Base-by-base conservation (phyloP, 805 yeast genomes). In the Saccharomyces jurei region DNA sequence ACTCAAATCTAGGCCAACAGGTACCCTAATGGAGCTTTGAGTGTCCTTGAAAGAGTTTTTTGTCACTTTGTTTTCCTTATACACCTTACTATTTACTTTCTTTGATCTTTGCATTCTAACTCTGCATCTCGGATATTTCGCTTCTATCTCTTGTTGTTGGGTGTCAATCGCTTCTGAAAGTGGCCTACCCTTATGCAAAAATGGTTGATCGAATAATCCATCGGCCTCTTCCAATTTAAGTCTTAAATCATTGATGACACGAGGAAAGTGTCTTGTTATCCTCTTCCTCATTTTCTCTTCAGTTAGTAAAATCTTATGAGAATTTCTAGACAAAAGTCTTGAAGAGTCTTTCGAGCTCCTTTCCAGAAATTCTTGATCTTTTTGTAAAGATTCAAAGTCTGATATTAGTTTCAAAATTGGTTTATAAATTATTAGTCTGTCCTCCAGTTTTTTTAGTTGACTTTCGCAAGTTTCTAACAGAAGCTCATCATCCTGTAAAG, bases 271-370 rank as follows among this genome's bases (percentile, higher is more conserved):
- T 63, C 82, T 81, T n/a, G 80, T 71, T 6, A 91, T 75, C 52
- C 79, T 78, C 60, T 85, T 85, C 53, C 97, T 74, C 44, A 83
- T 74, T 63, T 78, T 84, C 65, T 90, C 97, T 66, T 92, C 99
- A 54, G 85, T 80, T 54, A 87, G 75, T 55, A 92, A 72, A 26
- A 91, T 84, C 56, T 83, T 84, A 58, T 92, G 91, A 1, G 90
- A 85, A 61, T 86, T 84, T 63, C 87, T 81, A 58, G 86, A 81
- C 49, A 86, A 69, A 47, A 91, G 75, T 57, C 98, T 77, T 0
- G 92, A 82, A 0, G 97, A 83, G 66, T 92, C 94, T 62, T 82
- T 84, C 1, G 86, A 79, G 3, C 94, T 82, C 57, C 82, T 86
- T 41, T 78, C 84, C 41, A 94, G 76, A 49, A 79, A 79, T 1